Base-by-base conservation (phyloP, 345 rosid genomes). In the Raphanus sativus region DNA sequence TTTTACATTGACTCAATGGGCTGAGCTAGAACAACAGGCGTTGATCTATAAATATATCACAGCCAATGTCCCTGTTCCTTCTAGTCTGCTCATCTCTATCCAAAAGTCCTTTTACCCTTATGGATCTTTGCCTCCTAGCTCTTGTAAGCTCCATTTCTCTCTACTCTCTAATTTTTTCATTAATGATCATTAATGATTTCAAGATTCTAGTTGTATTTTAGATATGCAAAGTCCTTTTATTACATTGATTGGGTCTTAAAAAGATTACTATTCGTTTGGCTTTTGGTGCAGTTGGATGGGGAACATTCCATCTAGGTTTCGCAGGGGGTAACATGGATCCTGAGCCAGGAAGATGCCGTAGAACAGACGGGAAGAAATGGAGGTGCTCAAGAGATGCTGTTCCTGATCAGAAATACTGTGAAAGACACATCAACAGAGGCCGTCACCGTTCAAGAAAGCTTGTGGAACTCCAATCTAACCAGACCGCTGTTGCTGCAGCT, bases 371-470 rank as follows among this genome's bases (percentile, higher is more conserved):
- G 28, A 90, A 90, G 86, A 90, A 90, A 84, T 90, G 96, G 96
- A 85, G 89, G 67, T 90, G 96, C 87, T 83, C 96, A 4, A 86
- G 86, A 70, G 89, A 89, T 40, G 91, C 89, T 16, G 89, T 89
- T 78, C 81, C 88, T n/a, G 90, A 89, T 74, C 93, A 89, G 66
- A 90, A 90, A 69, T 90, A 90, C 67, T 90, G 93, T 65, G 96
- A 90, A 79, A 85, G 91, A 83, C 96, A 90, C 78, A 82, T 87
- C 29, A 90, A 89, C 80, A 87, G 93, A 82, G 93, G 93, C 75
- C 93, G 96, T 74, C 88, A 90, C 70, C 96, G 90, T 87, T 83
- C 96, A 89, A 87, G 96, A 90, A 90, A 87, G 93, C 89, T 85
- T 85, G 87, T 84, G 88, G 90, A 89, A 89, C 86, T 75, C 80